These are phyloP conservation scores for Phytomonas sp. DNA, from an alignment of 208 protist genomes.

Conservation along the genomic window DNA sequence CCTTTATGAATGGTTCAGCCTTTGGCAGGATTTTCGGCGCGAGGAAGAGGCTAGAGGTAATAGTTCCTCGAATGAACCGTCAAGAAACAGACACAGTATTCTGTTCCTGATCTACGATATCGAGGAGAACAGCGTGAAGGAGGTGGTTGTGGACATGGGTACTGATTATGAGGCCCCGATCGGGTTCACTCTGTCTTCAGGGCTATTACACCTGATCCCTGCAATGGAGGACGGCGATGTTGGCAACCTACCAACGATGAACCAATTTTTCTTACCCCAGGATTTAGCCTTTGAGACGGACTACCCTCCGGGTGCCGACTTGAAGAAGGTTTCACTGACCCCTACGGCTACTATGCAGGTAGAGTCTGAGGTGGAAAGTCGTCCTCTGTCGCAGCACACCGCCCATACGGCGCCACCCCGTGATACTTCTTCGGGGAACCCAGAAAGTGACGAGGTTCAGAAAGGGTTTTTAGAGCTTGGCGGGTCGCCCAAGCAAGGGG, in stretches of 20 bases:
- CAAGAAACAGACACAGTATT: slow-evolving; percentile 18
- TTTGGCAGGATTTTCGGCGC: slow-evolving; percentile 48
- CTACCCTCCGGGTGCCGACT: neutral
- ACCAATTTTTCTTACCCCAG: neutral
- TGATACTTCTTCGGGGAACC: neutral
- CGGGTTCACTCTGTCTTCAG: slow-evolving; percentile 59
- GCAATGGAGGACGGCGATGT: slow-evolving; percentile 4
- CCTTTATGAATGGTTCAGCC: slow-evolving; percentile 50
- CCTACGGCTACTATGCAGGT: neutral
- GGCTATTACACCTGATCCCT: slow-evolving; percentile 61
- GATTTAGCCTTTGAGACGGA: neutral
- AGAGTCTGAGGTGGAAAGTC: neutral
- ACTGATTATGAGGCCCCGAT: slow-evolving; percentile 34
- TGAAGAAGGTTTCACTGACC: neutral
- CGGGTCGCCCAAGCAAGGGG: neutral
- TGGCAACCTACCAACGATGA: neutral
- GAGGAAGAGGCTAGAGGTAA: slow-evolving; percentile 21
- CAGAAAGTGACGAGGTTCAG: neutral
- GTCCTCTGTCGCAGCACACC: neutral
- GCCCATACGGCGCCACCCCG: neutral
- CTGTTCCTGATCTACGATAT: slow-evolving; percentile 72
- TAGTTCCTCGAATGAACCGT: slow-evolving; percentile 16
- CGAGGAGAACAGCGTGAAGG: slow-evolving; percentile 52
- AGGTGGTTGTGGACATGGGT: slow-evolving; percentile 66
- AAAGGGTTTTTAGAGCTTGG: neutral